Base-by-base conservation (phyloP, 2,329 filamentous ascomycete genomes). In the Botrytis elliptica region DNA sequence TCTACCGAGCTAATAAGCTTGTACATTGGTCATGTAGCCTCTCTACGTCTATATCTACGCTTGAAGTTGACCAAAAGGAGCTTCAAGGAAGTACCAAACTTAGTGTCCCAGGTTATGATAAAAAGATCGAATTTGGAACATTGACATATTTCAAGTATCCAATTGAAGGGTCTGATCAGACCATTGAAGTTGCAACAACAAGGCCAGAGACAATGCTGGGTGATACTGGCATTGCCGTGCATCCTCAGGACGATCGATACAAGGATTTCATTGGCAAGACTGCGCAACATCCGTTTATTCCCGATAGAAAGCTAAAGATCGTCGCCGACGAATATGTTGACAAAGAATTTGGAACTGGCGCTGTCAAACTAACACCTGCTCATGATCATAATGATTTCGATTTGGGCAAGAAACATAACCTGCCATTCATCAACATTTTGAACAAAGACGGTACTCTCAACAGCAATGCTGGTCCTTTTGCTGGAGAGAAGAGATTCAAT, bases 131-230 rank as follows among this genome's bases (percentile, higher is more conserved):
- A 57, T 57, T 57, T 57, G 52, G 52, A 57, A 57, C 52, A 57
- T 57, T 57, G 52, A 57, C 52, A 57, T 57, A 57, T 57, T 57
- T 57, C 52, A 57, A 57, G 16, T 57, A 57, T 57, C 52, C 52
- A 57, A 57, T 57, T 57, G 52, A 57, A 18, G 52, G 52, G 7
- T 57, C 52, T 33, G n/a, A 57, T 57, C 14, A 57, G 52, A 57
- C n/a, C 7, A 57, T 57, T 18, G 52, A 57, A 57, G n/a, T 57
- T 33, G 52, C 52, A 29, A 57, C 52, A 57, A 57, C 52, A 29
- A 57, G 52, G 25, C 52, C 52, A 57, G 52, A 57, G 52, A 57
- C 52, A 9, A 57, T 57, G 52, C 52, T 57, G 52, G 52, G 52
- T 33, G 52, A 57, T 57, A 57, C 52, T 57, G 52, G 52, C n/a